These are phyloP conservation scores for Leishmania major DNA, from an alignment of 208 protist genomes.

Conservation along the genomic window DNA sequence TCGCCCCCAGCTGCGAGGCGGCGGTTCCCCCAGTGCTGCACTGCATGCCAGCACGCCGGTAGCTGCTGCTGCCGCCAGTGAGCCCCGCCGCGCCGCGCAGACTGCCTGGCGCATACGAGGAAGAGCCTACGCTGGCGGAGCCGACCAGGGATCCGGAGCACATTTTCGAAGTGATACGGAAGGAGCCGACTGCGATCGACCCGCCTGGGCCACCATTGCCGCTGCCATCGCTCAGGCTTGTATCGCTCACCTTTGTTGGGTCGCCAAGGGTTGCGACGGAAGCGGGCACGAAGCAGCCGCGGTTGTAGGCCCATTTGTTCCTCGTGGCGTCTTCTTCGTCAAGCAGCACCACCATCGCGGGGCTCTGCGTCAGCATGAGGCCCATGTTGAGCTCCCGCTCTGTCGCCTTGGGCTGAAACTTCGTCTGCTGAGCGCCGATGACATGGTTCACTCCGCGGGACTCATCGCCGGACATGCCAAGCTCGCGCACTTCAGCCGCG, in stretches of 20 bases:
- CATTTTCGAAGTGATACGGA: slow-evolving; percentile 41
- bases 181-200: slow-evolving; percentile 39
- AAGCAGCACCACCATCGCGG: slow-evolving; percentile 85
- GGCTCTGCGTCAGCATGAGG: slow-evolving; percentile 85
- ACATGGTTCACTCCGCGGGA: slow-evolving; percentile 20
- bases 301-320: slow-evolving; percentile 85
- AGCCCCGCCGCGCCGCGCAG: neutral
- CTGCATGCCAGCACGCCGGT: slow-evolving; percentile 28
- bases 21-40: slow-evolving; percentile 19
- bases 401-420: slow-evolving; percentile 63
- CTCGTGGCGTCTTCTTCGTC: slow-evolving; percentile 67
- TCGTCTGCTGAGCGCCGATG: slow-evolving; percentile 23
- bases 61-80: slow-evolving; percentile 17
- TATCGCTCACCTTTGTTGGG: slow-evolving; percentile 25
- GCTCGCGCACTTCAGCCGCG: slow-evolving; percentile 59
- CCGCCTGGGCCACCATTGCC: slow-evolving; percentile 12
- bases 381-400: slow-evolving; percentile 88
- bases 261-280: slow-evolving; percentile 40
- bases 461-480: slow-evolving; percentile 33
- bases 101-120: slow-evolving; percentile 28
- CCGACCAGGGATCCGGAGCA: slow-evolving; percentile 29
- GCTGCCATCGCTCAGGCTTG: slow-evolving; percentile 18
- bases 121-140: slow-evolving; percentile 24
- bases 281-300: slow-evolving; percentile 71
- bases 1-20: slow-evolving; percentile 41